Evolutionary conservation across 495 filamentous ascomycete genomes (phyloP).

Genomic region (Aspergillus hancockii): DNA sequence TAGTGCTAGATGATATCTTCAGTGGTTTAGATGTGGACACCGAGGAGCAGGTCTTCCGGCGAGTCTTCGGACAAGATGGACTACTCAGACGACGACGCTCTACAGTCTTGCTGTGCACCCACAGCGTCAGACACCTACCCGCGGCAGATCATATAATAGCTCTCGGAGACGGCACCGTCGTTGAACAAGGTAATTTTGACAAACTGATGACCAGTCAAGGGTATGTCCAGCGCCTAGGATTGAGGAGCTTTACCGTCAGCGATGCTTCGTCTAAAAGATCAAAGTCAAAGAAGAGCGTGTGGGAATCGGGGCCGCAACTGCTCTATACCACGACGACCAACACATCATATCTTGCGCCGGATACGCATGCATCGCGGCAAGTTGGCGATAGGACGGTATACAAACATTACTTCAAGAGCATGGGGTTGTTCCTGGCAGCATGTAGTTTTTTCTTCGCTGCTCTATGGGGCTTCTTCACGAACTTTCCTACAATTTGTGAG

Average conservation of each 20-base stretch:
- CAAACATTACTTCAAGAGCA: slow-evolving; percentile 37
- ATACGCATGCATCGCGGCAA: background rate
- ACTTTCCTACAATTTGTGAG: slow-evolving; percentile 38
- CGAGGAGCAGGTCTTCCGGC: slow-evolving; percentile 44
- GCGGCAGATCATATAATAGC: slow-evolving; percentile 48
- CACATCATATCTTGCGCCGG: background rate
- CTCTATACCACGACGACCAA: background rate
- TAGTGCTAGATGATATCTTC: slow-evolving; percentile 34
- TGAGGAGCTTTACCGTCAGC: too few species aligned
- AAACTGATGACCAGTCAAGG: slow-evolving; percentile 22
- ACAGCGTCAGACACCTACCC: slow-evolving; percentile 31
- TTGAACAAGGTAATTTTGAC: slow-evolving; percentile 45
- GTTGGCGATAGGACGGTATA: slow-evolving; percentile 32
- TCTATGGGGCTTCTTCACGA: slow-evolving; percentile 34
- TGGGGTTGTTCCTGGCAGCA: slow-evolving; percentile 24
- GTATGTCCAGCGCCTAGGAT: slow-evolving; percentile 2
- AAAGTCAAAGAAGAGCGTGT: slow-evolving; percentile 1
- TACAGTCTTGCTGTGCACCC: slow-evolving; percentile 40
- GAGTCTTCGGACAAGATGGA: slow-evolving; percentile 43
- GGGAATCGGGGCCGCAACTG: slow-evolving; percentile 30
- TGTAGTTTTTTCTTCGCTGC: slow-evolving; percentile 21
- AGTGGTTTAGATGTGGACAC: slow-evolving; percentile 39
- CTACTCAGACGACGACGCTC: slow-evolving; percentile 33
- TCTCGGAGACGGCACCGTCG: slow-evolving; percentile 39
- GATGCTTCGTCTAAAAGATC: too few species aligned